phyloP scores from a whole-genome alignment of 192 early-diverging fungal species.

The Cetraspora pellucida region DNA sequence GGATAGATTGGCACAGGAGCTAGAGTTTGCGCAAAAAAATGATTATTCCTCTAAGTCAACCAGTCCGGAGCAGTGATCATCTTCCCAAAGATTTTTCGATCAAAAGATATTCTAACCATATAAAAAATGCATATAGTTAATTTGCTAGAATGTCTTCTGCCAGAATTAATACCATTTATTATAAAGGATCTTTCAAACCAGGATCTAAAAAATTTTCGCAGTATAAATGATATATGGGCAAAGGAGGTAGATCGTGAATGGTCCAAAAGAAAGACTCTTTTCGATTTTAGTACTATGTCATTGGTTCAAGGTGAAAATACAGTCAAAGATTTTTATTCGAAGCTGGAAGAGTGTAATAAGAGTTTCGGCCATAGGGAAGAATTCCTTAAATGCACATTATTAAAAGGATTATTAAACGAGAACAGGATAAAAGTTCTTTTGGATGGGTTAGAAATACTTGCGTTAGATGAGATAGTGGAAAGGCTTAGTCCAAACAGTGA shows the following conservation, averaged over 20 bases:
- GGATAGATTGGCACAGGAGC: no score
- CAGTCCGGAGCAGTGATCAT: no score
- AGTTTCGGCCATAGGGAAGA: not conserved
- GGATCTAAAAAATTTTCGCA: conserved; percentile 1
- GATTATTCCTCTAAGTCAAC: no score
- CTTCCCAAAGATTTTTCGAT: no score
- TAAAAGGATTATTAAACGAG: not conserved
- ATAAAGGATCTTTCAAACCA: not conserved
- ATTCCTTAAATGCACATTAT: not conserved
- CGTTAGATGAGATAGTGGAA: conserved; percentile 6
- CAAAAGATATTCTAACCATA: no score
- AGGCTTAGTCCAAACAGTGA: not conserved
- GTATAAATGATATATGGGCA: conserved; percentile 6
- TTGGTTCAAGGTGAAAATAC: no score
- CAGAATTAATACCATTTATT: conserved; percentile 14
- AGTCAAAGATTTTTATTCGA: not conserved
- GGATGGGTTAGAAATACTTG: not conserved
- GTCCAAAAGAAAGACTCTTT: not conserved
- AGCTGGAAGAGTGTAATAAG: not conserved
- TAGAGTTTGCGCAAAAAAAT: no score
- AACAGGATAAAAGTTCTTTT: not conserved
- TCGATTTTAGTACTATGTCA: not conserved
- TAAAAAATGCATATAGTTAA: no score
- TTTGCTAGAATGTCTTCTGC: no score
- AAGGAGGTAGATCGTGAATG: not conserved